phyloP scores from a whole-genome alignment of 169 alveolate genomes.

The Plasmodium chabaudi region DNA sequence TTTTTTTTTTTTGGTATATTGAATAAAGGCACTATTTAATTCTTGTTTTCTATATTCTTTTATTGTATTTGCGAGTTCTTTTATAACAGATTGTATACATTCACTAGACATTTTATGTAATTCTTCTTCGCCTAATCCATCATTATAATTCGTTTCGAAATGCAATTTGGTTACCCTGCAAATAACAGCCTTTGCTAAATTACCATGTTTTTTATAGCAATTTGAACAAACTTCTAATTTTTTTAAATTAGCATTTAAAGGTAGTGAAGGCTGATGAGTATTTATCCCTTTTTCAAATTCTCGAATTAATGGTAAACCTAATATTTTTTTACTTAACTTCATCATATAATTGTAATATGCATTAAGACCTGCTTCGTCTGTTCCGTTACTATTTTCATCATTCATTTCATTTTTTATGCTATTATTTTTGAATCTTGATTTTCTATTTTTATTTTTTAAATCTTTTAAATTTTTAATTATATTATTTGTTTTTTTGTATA shows the following conservation, averaged over 20 bases:
- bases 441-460: slow-evolving; percentile 4
- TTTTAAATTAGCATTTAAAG: slow-evolving; percentile 64
- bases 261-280: slow-evolving; percentile 69
- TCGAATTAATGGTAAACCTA: slow-evolving; percentile 63
- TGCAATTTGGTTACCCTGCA: slow-evolving; percentile 75
- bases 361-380: neutral
- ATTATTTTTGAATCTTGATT: neutral
- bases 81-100: slow-evolving; percentile 60
- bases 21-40: slow-evolving; percentile 28
- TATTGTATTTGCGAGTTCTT: slow-evolving; percentile 63
- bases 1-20: neutral
- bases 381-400: slow-evolving; percentile 1
- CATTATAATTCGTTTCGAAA: slow-evolving; percentile 68
- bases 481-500: slow-evolving; percentile 39
- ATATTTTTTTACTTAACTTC: slow-evolving; percentile 53
- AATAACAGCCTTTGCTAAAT: slow-evolving; percentile 69
- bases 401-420: neutral
- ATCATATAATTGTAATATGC: slow-evolving; percentile 50
- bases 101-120: slow-evolving; percentile 63
- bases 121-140: slow-evolving; percentile 48
- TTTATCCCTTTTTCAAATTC: slow-evolving; percentile 75
- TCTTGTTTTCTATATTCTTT: slow-evolving; percentile 70
- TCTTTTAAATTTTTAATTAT: slow-evolving; percentile 48
- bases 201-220: slow-evolving; percentile 60
- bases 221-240: slow-evolving; percentile 50